These are phyloP conservation scores for Leucaena leucocephala DNA, from an alignment of 306 rosid species.

Conservation along the genomic window DNA sequence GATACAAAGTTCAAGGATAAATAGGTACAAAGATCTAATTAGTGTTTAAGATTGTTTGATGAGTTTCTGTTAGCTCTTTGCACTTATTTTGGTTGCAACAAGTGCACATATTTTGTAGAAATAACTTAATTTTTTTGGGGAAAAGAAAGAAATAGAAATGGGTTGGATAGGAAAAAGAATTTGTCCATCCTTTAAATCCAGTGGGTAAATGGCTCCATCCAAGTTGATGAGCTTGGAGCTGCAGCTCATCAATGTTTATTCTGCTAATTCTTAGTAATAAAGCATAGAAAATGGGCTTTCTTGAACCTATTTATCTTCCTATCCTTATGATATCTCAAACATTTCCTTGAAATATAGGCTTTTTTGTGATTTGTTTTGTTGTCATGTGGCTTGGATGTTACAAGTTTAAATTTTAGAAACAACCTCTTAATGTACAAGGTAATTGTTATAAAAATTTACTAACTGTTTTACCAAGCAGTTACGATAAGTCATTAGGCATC, in stretches of 20 bases:
- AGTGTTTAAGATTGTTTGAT: constrained; percentile 2
- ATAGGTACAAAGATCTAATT: background rate
- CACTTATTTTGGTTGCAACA: background rate
- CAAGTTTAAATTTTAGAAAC: too few species aligned
- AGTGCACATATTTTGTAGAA: background rate
- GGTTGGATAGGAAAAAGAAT: background rate
- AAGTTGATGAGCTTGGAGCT: constrained; percentile 5
- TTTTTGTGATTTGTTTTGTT: background rate
- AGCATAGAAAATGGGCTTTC: background rate
- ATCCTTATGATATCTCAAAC: background rate
- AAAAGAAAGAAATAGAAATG: background rate
- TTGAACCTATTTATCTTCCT: background rate
- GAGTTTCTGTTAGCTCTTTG: background rate
- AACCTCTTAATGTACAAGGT: too few species aligned
- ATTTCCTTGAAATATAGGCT: background rate
- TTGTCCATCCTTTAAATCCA: background rate
- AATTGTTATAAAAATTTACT: too few species aligned
- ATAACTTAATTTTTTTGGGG: background rate
- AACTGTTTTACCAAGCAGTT: too few species aligned
- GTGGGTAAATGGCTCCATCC: background rate
- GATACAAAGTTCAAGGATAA: background rate
- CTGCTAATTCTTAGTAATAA: background rate
- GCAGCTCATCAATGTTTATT: background rate
- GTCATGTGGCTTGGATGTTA: too few species aligned
- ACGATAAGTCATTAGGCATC: too few species aligned